Conservation (phyloP, 2,329 filamentous ascomycete genomes). For the Teratosphaeria viscida region DNA sequence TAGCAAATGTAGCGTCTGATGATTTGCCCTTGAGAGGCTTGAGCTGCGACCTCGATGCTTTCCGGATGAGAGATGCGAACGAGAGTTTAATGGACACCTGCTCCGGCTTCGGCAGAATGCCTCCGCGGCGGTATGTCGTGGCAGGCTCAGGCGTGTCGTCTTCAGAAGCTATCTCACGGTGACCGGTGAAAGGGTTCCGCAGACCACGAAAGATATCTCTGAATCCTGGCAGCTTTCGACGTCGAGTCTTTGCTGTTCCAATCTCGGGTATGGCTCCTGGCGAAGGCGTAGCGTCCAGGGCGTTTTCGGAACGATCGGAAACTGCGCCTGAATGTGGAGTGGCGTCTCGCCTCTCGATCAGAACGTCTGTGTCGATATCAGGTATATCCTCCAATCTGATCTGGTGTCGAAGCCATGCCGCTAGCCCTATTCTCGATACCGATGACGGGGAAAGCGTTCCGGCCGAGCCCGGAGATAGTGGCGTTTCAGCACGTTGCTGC, state of each 20-base stretch:
- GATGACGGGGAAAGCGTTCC: background rate
- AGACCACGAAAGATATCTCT: background rate
- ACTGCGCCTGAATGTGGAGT: background rate
- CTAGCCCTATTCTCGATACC: background rate
- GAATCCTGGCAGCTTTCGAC: background rate
- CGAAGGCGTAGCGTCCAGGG: background rate
- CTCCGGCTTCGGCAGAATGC: background rate
- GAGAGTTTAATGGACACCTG: conserved; percentile 9
- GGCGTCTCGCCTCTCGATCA: background rate
- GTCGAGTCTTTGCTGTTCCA: background rate
- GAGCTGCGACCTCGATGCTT: conserved; percentile 2
- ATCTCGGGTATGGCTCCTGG: background rate
- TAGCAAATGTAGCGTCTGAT: conserved; percentile 1
- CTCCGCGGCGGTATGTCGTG: background rate
- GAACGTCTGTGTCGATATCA: conserved; percentile 1
- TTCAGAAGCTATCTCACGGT: background rate
- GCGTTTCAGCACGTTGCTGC: background rate
- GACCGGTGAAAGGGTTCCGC: background rate
- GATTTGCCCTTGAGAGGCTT: conserved; percentile 5
- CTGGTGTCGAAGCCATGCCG: conserved; percentile 2
- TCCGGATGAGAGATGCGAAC: conserved; percentile 17
- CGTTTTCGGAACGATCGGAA: background rate
- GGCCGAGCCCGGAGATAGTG: background rate
- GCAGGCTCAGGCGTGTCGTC: background rate
- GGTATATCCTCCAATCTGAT: conserved; percentile 1